Evolutionary conservation across 768 basidiomycete genomes (phyloP).

Genomic region (Leccinum subtestaceum): DNA sequence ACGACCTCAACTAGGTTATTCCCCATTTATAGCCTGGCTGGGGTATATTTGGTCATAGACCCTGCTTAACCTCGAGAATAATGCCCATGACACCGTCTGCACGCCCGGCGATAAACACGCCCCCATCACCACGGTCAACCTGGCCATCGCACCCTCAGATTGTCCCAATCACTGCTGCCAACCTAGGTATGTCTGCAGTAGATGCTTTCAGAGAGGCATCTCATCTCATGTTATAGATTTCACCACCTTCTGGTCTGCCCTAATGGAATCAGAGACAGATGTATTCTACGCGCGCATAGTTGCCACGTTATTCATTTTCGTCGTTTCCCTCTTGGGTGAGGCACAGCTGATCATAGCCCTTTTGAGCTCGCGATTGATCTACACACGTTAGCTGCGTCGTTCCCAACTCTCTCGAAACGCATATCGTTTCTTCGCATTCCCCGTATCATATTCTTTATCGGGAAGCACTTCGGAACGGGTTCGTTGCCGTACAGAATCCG

Average conservation of each 20-base stretch:
- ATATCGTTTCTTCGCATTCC: constrained; percentile 58
- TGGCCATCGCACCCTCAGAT: neutral
- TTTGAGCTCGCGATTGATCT: neutral
- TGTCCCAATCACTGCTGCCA: neutral
- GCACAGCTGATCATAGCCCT: constrained; percentile 7
- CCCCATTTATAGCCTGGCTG: neutral
- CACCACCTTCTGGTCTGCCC: neutral
- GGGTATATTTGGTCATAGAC: neutral
- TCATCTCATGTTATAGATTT: neutral
- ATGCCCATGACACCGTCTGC: neutral
- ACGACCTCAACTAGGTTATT: neutral
- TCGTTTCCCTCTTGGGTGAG: constrained; percentile 64
- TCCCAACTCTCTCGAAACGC: constrained; percentile 63
- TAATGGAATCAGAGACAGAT: constrained; percentile 2
- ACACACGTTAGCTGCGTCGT: constrained; percentile 54
- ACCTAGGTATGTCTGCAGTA: neutral
- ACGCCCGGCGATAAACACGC: neutral
- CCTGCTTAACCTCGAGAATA: neutral
- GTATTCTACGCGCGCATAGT: constrained; percentile 3
- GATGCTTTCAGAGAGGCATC: neutral
- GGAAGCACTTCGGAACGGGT: constrained; percentile 85
- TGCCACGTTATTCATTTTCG: constrained; percentile 45
- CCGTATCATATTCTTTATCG: constrained; percentile 72
- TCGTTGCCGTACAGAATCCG: neutral
- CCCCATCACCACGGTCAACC: neutral